These are phyloP conservation scores for Scheffersomyces stambukii DNA, from an alignment of 1,139 yeast species.

Conservation along the genomic window DNA sequence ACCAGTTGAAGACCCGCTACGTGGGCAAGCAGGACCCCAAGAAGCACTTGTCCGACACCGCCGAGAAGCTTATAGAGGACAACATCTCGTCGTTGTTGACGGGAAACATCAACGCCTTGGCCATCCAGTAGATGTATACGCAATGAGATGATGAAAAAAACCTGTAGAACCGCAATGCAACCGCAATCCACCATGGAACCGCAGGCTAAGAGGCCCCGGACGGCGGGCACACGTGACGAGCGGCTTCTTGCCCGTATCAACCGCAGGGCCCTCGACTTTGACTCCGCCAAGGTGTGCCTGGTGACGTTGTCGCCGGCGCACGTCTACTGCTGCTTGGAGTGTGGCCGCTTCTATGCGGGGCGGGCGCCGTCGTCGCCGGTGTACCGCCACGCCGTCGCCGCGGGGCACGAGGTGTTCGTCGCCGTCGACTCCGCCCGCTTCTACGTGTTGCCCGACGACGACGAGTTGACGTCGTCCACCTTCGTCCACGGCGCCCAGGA, in stretches of 20 bases:
- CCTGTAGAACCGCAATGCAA: background rate
- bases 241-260: slow-evolving; percentile 47
- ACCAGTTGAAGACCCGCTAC: slow-evolving; percentile 88
- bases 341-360: slow-evolving; percentile 76
- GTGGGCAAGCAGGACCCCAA: slow-evolving; percentile 99
- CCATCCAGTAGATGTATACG: slow-evolving; percentile 47
- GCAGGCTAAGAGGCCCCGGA: background rate
- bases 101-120: slow-evolving; percentile 83
- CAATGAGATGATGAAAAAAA: background rate
- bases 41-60: slow-evolving; percentile 90
- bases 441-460: slow-evolving; percentile 60
- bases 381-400: slow-evolving; percentile 59
- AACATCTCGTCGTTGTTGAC: slow-evolving; percentile 84
- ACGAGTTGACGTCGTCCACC: slow-evolving; percentile 22
- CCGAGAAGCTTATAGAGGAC: slow-evolving; percentile 81
- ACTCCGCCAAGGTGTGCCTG: slow-evolving; percentile 62
- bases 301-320: slow-evolving; percentile 57
- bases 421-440: slow-evolving; percentile 47
- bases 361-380: slow-evolving; percentile 62
- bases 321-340: slow-evolving; percentile 67
- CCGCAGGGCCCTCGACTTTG: slow-evolving; percentile 59
- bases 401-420: slow-evolving; percentile 60
- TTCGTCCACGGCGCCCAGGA: slow-evolving; percentile 41
- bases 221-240: background rate
- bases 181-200: background rate